A percentile compares a stretch with the other conserved stretches of the same genome.
Evolutionary conservation across 1,139 yeast genomes (phyloP).

Genomic region (Kodamaea arcana): DNA sequence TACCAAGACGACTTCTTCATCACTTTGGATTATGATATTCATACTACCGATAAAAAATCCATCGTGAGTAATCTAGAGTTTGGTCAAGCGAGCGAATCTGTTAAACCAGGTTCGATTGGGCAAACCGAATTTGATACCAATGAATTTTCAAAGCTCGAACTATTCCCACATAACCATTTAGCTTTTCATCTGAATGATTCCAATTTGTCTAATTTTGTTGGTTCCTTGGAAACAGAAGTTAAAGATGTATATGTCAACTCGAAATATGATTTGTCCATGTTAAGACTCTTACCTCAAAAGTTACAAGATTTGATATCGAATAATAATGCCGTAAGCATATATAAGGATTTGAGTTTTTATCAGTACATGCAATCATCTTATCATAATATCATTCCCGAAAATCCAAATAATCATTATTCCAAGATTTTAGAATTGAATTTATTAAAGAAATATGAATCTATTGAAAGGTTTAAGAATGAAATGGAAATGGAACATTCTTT

Average conservation of each 20-base stretch:
- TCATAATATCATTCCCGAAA: slow-evolving; percentile 31
- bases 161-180: slow-evolving; percentile 38
- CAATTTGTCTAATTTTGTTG: slow-evolving; percentile 32
- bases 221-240: slow-evolving; percentile 26
- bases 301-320: slow-evolving; percentile 35
- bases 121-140: too few species aligned
- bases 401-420: slow-evolving; percentile 36
- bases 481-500: slow-evolving; percentile 26
- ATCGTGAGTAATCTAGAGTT: slow-evolving; percentile 15
- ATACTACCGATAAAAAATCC: slow-evolving; percentile 27
- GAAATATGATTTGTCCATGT: slow-evolving; percentile 18
- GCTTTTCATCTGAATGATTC: slow-evolving; percentile 39
- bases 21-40: slow-evolving; percentile 32
- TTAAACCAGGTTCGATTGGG: too few species aligned
- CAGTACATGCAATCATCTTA: slow-evolving; percentile 44
- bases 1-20: slow-evolving; percentile 36
- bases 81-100: slow-evolving; percentile 18
- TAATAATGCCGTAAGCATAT: slow-evolving; percentile 29
- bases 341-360: slow-evolving; percentile 33
- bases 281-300: slow-evolving; percentile 32
- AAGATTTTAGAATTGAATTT: slow-evolving; percentile 35
- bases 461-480: slow-evolving; percentile 29
- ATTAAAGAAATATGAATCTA: slow-evolving; percentile 37
- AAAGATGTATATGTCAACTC: slow-evolving; percentile 21
- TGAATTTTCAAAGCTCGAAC: too few species aligned